A percentile compares a stretch with the other conserved stretches of the same genome.
Conservation (phyloP, 2,329 filamentous ascomycete species). For the Talaromyces amestolkiae region DNA sequence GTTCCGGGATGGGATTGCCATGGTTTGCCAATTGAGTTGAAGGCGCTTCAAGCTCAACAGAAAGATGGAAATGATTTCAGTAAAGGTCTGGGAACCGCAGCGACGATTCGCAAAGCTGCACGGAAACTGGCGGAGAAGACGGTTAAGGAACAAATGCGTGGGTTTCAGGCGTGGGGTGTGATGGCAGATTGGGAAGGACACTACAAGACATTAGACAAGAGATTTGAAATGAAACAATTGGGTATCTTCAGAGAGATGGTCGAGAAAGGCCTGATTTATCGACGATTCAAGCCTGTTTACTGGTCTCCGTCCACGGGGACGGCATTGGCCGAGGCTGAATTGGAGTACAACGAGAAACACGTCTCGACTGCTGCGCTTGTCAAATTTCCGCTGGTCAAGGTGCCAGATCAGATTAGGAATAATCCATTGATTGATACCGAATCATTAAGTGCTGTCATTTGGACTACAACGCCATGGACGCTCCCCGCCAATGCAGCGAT, state of each 20-base stretch:
- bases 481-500: conserved; percentile 89
- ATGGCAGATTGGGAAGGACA: conserved; percentile 65
- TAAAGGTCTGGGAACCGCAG: conserved; percentile 35
- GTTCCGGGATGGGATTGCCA: conserved; percentile 97
- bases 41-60: conserved; percentile 69
- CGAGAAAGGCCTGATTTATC: conserved; percentile 59
- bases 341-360: conserved; percentile 64
- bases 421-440: conserved; percentile 44
- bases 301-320: conserved; percentile 66
- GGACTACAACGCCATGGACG: conserved; percentile 99
- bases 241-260: conserved; percentile 62
- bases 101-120: conserved; percentile 55
- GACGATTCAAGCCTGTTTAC: conserved; percentile 62
- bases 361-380: conserved; percentile 64
- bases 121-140: conserved; percentile 55
- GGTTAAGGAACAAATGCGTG: conserved; percentile 58
- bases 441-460: conserved; percentile 76
- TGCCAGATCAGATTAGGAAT: conserved; percentile 47
- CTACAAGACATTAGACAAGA: conserved; percentile 62
- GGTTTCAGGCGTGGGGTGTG: conserved; percentile 59
- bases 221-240: conserved; percentile 61
- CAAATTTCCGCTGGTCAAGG: conserved; percentile 64
- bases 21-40: conserved; percentile 93
- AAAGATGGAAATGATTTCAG: conserved; percentile 28
- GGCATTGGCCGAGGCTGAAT: conserved; percentile 62